Evolutionary conservation across 1,284 basidiomycete species (phyloP).

Genomic region (Sparassis latifolia): DNA sequence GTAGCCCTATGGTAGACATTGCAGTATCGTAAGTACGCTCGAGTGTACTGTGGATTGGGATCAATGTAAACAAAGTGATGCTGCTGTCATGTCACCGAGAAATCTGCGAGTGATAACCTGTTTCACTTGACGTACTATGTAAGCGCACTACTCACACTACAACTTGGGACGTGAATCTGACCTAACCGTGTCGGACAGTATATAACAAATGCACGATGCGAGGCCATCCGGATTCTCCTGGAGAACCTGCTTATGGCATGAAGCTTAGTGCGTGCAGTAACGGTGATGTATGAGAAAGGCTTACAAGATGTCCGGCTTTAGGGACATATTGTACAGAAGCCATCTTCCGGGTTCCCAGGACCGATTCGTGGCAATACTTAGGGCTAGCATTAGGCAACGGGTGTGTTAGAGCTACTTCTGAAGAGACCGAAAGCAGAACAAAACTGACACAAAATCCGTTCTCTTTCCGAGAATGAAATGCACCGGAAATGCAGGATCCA

Average conservation of each 20-base stretch:
- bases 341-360: not conserved
- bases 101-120: no score
- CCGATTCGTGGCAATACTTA: not conserved
- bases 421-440: not conserved
- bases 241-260: not conserved
- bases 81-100: no score
- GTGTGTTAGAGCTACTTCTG: not conserved
- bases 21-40: no score
- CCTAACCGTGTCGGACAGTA: not conserved
- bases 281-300: not conserved
- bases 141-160: not conserved
- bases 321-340: not conserved
- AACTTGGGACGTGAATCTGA: not conserved
- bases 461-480: slow-evolving; percentile 1
- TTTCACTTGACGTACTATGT: no score
- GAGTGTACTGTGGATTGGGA: no score
- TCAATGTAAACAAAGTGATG: no score
- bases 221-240: slow-evolving; percentile 2
- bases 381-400: not conserved
- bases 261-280: not conserved
- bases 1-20: no score
- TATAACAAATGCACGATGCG: not conserved
- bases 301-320: not conserved
- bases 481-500: not conserved
- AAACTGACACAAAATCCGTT: not conserved